Conservation (phyloP, 176 grass and related monocot genomes). For the sorghum (Sorghum bicolor) region Sorghum_bicolor_NCBIv3 NC_012879.2:51622001-51622500, state of each 20-base stretch:
- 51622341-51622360: background rate
- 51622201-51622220: background rate
- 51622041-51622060: constrained; percentile 80
- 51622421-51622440: background rate
- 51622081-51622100: constrained; percentile 77
- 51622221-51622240: background rate
- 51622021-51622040: background rate
- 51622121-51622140: constrained; percentile 86
- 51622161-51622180: constrained; percentile 96
- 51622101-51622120: constrained; percentile 79
- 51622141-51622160: constrained; percentile 76
- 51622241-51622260: background rate
- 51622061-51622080: constrained; percentile 88
- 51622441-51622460: background rate
- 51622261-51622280: background rate
- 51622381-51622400: background rate
- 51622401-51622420: background rate
- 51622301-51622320: background rate
- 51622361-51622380: background rate
- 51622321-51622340: background rate
- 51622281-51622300: background rate
- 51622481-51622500: constrained; percentile 4
- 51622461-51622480: background rate
- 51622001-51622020: background rate
- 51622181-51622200: constrained; percentile 64